Base-by-base conservation (phyloP, 1,284 basidiomycete genomes). In the Phellinidium pouzarii region DNA sequence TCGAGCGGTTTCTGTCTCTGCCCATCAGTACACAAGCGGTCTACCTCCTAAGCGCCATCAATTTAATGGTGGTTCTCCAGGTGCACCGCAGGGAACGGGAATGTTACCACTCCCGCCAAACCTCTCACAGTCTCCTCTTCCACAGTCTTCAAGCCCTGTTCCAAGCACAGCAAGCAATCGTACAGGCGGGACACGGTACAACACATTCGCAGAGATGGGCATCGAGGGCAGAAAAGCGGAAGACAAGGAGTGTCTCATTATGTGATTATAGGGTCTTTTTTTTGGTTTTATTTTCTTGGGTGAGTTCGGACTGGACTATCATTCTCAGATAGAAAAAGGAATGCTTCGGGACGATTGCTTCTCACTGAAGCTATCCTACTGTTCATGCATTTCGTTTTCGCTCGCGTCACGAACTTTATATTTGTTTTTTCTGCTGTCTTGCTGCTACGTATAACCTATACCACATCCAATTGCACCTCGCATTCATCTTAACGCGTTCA, bases 121-220 rank as follows among this genome's bases (percentile, higher is more conserved):
- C n/a, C n/a, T n/a, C n/a, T n/a, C n/a, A n/a, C n/a, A n/a, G n/a
- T 50, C 37, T 22, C 46, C 26, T 22, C 44, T 29, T 29, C 37
- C 7, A 37, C 43, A n/a, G 44, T 7, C 42, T 31, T 9, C 8
- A 31, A 51, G 5, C 19, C 8, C 3, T 19, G 41, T 27, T 2
- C 9, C 29, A 12, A 27, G 42, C 14, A 26, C 27, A 36, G 50
- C 48, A 23, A 9, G 25, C 40, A 0, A 41, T 51, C 25, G 47
- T 20, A 6, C 55, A 47, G 14, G 17, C 49, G 38, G 48, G 27
- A 72, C 71, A 58, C 76, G 79, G 7, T 82, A 89, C 2, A 75
- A 84, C 62, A 94, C 91, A 43, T 96, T 95, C 68, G 88, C 86
- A 29, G 93, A 95, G 73, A 94, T 95, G 92, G 92, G 92, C 0